Conservation (phyloP, 192 early-diverging fungal genomes). For the Rhizophagus prolifer region DNA sequence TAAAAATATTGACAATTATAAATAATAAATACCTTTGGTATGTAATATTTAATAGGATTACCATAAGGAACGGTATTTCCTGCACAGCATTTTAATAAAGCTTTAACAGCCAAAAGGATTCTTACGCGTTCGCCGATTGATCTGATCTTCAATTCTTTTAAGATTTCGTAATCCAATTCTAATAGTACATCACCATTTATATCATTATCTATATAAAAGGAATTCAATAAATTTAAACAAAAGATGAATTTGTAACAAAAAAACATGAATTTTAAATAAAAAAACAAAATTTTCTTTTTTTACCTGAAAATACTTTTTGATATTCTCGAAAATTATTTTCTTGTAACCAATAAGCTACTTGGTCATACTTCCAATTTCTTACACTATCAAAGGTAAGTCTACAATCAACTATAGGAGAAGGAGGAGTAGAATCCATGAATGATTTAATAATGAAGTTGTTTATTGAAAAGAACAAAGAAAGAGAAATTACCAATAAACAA, state of each 20-base stretch:
- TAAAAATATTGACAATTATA: neutral
- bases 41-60: too few relatives aligned
- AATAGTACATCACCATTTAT: constrained; percentile 81
- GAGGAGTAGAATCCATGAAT: neutral
- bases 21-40: neutral
- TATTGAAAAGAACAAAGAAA: too few relatives aligned
- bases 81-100: constrained; percentile 61
- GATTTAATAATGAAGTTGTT: too few relatives aligned
- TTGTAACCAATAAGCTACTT: constrained; percentile 53
- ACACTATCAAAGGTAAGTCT: constrained; percentile 31
- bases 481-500: too few relatives aligned
- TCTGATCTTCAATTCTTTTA: constrained; percentile 80
- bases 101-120: constrained; percentile 74
- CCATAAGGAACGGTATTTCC: constrained; percentile 7
- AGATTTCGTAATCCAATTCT: constrained; percentile 77
- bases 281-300: constrained; percentile 22
- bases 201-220: constrained; percentile 56
- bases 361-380: constrained; percentile 47
- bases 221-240: neutral
- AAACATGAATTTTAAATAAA: too few relatives aligned
- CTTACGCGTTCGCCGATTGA: constrained; percentile 85
- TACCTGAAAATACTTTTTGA: constrained; percentile 42
- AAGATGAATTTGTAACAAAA: too few relatives aligned
- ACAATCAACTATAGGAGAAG: constrained; percentile 13
- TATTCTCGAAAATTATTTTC: constrained; percentile 54